A percentile compares a stretch with the other conserved stretches of the same genome.
Evolutionary conservation across 169 alveolate genomes (phyloP).

Genomic region (Cryptosporidium sp.): DNA sequence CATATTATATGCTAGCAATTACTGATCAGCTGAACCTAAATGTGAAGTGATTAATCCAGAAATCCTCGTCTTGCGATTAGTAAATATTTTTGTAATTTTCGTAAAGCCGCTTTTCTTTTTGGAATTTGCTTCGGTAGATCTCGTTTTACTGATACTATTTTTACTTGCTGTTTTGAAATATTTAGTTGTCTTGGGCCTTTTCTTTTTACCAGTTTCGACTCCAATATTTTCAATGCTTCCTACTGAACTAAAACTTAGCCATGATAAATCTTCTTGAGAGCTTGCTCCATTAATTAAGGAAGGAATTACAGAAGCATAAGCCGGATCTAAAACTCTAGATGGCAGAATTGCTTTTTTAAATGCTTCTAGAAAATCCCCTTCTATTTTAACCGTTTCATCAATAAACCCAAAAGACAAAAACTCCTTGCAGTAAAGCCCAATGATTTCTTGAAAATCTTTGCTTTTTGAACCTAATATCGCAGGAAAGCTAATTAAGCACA

Average conservation of each 20-base stretch:
- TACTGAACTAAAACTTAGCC: background rate
- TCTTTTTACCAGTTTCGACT: background rate
- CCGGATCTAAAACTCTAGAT: background rate
- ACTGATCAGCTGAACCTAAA: background rate
- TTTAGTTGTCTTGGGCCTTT: background rate
- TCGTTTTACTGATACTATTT: background rate
- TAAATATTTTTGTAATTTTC: background rate
- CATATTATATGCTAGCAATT: background rate
- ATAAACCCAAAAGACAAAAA: conserved; percentile 47
- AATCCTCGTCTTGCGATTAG: background rate
- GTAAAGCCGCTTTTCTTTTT: background rate
- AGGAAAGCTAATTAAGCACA: background rate
- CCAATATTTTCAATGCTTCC: background rate
- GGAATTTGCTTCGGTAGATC: no score
- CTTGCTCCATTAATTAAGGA: background rate
- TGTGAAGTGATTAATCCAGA: conserved; percentile 4
- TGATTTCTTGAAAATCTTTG: background rate
- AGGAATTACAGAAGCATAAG: conserved; percentile 24
- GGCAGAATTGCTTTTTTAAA: conserved; percentile 19
- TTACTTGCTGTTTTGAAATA: background rate
- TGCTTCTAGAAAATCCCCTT: background rate
- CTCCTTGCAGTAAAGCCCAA: conserved; percentile 8
- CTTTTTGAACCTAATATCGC: conserved; percentile 3
- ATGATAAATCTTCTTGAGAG: background rate
- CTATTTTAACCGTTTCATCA: background rate